These are phyloP conservation scores for Dicorynia guianensis DNA, from an alignment of 306 rosid genomes.

Conservation along the genomic window DNA sequence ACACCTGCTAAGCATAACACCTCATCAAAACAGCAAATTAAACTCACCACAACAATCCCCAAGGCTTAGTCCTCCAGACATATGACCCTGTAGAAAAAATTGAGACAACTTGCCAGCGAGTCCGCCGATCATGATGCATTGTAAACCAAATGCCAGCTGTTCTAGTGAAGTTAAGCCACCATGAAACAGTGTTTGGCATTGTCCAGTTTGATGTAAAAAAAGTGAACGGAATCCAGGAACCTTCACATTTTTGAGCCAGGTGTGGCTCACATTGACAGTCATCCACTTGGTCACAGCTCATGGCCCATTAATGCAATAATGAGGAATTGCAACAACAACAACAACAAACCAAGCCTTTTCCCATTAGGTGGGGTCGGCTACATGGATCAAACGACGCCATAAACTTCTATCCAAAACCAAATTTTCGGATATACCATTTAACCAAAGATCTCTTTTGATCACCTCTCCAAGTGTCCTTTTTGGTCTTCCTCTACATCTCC, in stretches of 20 bases:
- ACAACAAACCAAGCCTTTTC: no score
- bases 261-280: slow-evolving; percentile 17
- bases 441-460: no score
- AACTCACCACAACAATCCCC: slow-evolving; percentile 8
- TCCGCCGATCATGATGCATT: slow-evolving; percentile 20
- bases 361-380: no score
- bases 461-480: no score
- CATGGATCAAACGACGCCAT: no score
- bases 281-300: background rate
- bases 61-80: no score
- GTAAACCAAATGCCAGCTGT: slow-evolving; percentile 26
- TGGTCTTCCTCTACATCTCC: no score
- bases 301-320: slow-evolving; percentile 28
- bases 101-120: slow-evolving; percentile 18
- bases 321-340: slow-evolving; percentile 19
- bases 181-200: background rate
- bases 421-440: no score
- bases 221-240: slow-evolving; percentile 18
- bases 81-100: background rate
- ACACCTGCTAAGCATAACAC: slow-evolving; percentile 5
- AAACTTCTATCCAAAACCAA: no score
- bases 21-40: slow-evolving; percentile 6
- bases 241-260: slow-evolving; percentile 8
- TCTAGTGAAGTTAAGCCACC: slow-evolving; percentile 36
- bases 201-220: slow-evolving; percentile 27